Evolutionary conservation across 768 basidiomycete genomes (phyloP).

Genomic region (Amanita rubescens): DNA sequence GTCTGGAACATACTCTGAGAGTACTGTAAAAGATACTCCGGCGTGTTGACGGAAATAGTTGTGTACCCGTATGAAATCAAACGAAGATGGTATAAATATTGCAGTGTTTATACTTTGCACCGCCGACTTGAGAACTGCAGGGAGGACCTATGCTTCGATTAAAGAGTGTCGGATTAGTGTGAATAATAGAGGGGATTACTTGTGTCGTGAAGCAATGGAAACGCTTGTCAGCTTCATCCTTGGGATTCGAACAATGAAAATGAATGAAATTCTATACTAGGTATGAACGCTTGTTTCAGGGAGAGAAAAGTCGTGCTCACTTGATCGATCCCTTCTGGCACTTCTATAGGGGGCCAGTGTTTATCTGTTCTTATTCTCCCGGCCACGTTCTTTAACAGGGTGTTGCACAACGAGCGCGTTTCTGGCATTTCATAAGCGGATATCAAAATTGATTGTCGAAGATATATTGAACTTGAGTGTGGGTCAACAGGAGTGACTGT

Average conservation of each 20-base stretch:
- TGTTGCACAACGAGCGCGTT: conserved; percentile 71
- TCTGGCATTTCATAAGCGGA: conserved; percentile 90
- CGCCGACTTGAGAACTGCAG: conserved; percentile 81
- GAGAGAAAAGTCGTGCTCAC: conserved; percentile 28
- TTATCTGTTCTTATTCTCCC: conserved; percentile 74
- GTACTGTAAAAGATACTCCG: conserved; percentile 66
- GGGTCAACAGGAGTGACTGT: not conserved
- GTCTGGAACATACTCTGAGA: conserved; percentile 69
- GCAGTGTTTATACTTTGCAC: conserved; percentile 86
- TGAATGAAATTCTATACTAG: conserved; percentile 53
- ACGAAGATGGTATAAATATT: conserved; percentile 89
- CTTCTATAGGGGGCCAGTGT: conserved; percentile 63
- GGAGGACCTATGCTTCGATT: conserved; percentile 52
- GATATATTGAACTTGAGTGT: conserved; percentile 57
- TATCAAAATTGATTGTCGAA: conserved; percentile 86
- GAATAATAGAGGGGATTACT: conserved; percentile 28
- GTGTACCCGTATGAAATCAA: conserved; percentile 90
- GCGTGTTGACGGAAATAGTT: conserved; percentile 75
- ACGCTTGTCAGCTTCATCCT: conserved; percentile 80
- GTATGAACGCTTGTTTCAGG: not conserved
- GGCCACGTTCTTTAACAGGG: conserved; percentile 69
- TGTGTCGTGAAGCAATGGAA: conserved; percentile 85
- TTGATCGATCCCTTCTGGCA: conserved; percentile 81
- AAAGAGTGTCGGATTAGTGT: not conserved
- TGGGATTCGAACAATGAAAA: conserved; percentile 64